Base-by-base conservation (phyloP, 345 rosid species). In the Ricinus communis region DNA sequence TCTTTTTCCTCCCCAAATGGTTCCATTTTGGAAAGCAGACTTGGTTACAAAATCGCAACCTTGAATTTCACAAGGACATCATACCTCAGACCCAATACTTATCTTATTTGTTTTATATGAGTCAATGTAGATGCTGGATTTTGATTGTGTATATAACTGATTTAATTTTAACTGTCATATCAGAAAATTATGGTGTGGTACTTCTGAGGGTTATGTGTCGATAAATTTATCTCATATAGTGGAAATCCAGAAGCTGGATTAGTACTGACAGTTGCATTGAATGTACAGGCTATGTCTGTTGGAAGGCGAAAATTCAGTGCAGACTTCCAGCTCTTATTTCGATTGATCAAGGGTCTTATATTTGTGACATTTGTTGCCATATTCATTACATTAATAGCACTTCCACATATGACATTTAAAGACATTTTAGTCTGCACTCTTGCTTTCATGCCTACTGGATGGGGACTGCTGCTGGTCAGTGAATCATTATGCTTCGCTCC, bases 361-460 rank as follows among this genome's bases (percentile, higher is more conserved):
- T 95, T 95, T 86, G 28, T 89, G 82, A 86, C 96, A 25, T 89
- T 93, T 46, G 60, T 95, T 12, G 73, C 98, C 41, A 86, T 93
- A 59, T 69, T 95, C 68, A 91, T 89, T 70, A 89, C 81, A 36
- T 73, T 92, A 77, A 85, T 95, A 43, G 91, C 99, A 63, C 87
- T 95, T 46, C 89, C 90, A 25, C 87, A 90, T 77, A 87, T 95
- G 99, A 87, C 98, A 19, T 43, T 87, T 52, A 87, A 76, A 74
- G 99, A 95, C 80, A 84, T 93, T 45, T 53, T 95, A 60, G 93
- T 95, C 24, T 92, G 99, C 85, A 80, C 93, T 72, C 94, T 95
- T 63, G 98, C 97, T 64, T 95, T 95, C 83, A 89, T 90, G 99
- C 99, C 98, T 4, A 95, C 98, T 2, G 98, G 99, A 8, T 95